Evolutionary conservation across 2,329 filamentous ascomycete species (phyloP), one percentile per base, ranked within the genome.

Genomic region (Thelonectria blattea): DNA sequence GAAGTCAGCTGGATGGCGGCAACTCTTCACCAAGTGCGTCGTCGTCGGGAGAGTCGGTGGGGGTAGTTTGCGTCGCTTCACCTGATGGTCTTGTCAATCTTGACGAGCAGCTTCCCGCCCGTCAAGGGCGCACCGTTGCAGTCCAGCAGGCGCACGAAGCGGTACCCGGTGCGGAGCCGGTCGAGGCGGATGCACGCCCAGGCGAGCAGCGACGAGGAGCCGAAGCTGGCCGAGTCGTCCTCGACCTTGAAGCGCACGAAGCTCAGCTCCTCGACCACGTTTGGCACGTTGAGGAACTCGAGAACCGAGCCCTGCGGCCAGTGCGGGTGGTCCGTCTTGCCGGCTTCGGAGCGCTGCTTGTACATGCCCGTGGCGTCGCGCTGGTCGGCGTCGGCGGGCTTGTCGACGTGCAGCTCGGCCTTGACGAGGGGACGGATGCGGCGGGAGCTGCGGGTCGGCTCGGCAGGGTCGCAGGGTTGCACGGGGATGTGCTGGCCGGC

Each of bases 371-470:
- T 30, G 22, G 22, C 67, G 17, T 74, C 72, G 27, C 70, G 74
- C 20, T 24, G 22, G 3, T 71, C 72, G 15, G 61, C 53, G 24
- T 69, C 81, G 61, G 75, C 75, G 8, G 74, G 72, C 61, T 82
- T 90, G 71, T 95, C 92, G 15, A 93, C 86, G 74, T 96, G 92
- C 56, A 97, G 77, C 73, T 95, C 90, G 64, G 89, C 89, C 72
- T 90, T 92, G 68, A 97, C 84, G 60, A 91, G 86, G 2, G 92
- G 92, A 41, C 87, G 86, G 63, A 95, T 60, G 17, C 67, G 68
- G 52, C 72, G 73, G 3, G 30, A 69, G 52, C 70, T 73, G 45
- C 75, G 75, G 49, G 71, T 72, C 51, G 59, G 64, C 14, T 75
- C 71, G 3, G 60, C 58, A 7, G 71, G 65, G 57, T 77, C 73